Conservation (phyloP, 1,139 yeast genomes). For the Pichia sp. region DNA sequence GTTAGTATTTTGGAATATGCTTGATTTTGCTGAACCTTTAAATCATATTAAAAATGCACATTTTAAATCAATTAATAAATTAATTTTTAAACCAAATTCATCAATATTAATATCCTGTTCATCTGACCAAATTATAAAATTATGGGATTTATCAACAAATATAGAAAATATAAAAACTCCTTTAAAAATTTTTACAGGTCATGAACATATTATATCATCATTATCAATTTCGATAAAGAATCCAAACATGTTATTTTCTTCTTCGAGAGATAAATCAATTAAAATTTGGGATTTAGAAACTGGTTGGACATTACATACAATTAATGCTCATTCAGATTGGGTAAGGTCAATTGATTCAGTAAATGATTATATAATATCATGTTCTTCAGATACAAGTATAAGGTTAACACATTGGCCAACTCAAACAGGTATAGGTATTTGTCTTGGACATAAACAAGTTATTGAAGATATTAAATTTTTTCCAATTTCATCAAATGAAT, state of each 20-base stretch:
- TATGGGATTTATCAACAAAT: conserved; percentile 22
- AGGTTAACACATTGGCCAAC: conserved; percentile 56
- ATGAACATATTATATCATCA: conserved; percentile 79
- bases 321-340: conserved; percentile 87
- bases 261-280: conserved; percentile 70
- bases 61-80: conserved; percentile 58
- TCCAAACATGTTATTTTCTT: conserved; percentile 50
- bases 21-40: conserved; percentile 64
- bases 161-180: conserved; percentile 30
- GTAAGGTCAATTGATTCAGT: conserved; percentile 50
- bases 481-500: conserved; percentile 45
- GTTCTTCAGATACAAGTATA: conserved; percentile 77
- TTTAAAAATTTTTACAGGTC: conserved; percentile 71
- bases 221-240: conserved; percentile 45
- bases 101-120: conserved; percentile 42
- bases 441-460: conserved; percentile 80
- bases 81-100: conserved; percentile 42
- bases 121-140: conserved; percentile 48
- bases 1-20: conserved; percentile 64
- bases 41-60: conserved; percentile 63
- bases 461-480: conserved; percentile 69
- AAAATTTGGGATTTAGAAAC: conserved; percentile 70
- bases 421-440: conserved; percentile 62
- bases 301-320: conserved; percentile 63
- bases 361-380: conserved; percentile 56